Evolutionary conservation across 371 early-diverging fungal genomes (phyloP).

Genomic region (Ordospora colligata): DNA sequence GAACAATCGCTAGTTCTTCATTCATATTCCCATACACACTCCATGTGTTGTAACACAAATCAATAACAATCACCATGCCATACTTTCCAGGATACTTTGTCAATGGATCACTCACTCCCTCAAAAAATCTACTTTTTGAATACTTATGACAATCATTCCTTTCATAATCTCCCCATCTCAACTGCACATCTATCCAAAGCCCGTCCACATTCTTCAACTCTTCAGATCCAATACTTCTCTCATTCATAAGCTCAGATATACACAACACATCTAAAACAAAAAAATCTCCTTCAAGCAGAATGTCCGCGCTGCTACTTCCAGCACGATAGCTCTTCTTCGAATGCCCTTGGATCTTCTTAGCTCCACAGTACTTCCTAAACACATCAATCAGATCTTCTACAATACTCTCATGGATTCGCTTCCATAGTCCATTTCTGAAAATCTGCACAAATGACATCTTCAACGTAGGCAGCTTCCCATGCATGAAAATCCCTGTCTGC

Average conservation of each 20-base stretch:
- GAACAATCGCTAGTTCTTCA: conserved; percentile 77
- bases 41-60: conserved; percentile 84
- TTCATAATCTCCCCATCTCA: conserved; percentile 95
- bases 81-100: conserved; percentile 84
- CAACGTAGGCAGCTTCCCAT: conserved; percentile 95
- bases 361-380: not conserved
- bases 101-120: conserved; percentile 89
- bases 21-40: conserved; percentile 94
- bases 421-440: conserved; percentile 97
- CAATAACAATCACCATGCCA: conserved; percentile 85
- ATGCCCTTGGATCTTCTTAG: conserved; percentile 65
- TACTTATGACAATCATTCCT: conserved; percentile 92
- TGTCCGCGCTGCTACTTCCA: conserved; percentile 77
- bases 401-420: conserved; percentile 89
- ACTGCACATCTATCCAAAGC: conserved; percentile 91
- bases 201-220: conserved; percentile 65
- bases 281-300: conserved; percentile 82
- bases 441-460: conserved; percentile 94
- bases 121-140: conserved; percentile 87
- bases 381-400: conserved; percentile 67
- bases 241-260: conserved; percentile 56
- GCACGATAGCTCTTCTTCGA: conserved; percentile 95
- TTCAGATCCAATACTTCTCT: conserved; percentile 62
- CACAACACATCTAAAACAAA: conserved; percentile 89
- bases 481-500: conserved; percentile 95